phyloP scores from a whole-genome alignment of 2,329 filamentous ascomycete genomes.

The Pseudopyricularia javanii region DNA sequence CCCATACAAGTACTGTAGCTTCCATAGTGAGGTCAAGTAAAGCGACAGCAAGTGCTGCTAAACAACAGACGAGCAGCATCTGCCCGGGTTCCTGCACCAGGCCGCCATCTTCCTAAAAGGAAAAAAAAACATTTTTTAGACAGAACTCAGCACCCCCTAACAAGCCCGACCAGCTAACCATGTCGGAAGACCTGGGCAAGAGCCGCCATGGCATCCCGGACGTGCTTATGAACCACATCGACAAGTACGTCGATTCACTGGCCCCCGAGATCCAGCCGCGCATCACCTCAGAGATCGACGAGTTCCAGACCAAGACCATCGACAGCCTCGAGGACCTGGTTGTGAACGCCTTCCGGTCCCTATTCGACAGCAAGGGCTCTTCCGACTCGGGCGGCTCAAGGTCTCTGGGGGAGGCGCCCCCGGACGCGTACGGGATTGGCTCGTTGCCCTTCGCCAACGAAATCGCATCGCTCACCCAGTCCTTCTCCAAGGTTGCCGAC shows the following conservation, averaged over 20 bases:
- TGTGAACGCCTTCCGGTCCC: constrained; percentile 28
- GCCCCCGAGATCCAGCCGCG: constrained; percentile 32
- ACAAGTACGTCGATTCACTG: constrained; percentile 33
- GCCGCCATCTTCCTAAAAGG: neutral
- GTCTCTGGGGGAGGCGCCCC: constrained; percentile 18
- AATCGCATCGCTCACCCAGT: constrained; percentile 26
- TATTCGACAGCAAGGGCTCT: constrained; percentile 23
- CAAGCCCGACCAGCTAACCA: neutral
- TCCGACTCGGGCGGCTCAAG: constrained; percentile 3
- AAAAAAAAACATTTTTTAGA: neutral
- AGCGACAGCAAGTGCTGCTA: too few relatives aligned
- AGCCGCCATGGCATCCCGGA: constrained; percentile 22
- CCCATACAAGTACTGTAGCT: too few relatives aligned
- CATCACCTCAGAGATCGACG: constrained; percentile 28
- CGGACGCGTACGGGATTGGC: constrained; percentile 26
- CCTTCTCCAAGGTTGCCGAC: constrained; percentile 25
- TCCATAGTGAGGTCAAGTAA: too few relatives aligned
- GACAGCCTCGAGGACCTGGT: constrained; percentile 31
- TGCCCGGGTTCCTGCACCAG: too few relatives aligned
- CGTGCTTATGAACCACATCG: constrained; percentile 28
- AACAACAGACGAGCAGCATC: too few relatives aligned
- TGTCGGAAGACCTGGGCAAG: constrained; percentile 1
- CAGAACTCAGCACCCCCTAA: neutral
- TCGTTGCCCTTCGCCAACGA: constrained; percentile 33
- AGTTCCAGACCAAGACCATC: constrained; percentile 30